These are phyloP conservation scores for Neoscytalidium dimidiatum DNA, from an alignment of 2,329 filamentous ascomycete genomes.

Conservation along the genomic window DNA sequence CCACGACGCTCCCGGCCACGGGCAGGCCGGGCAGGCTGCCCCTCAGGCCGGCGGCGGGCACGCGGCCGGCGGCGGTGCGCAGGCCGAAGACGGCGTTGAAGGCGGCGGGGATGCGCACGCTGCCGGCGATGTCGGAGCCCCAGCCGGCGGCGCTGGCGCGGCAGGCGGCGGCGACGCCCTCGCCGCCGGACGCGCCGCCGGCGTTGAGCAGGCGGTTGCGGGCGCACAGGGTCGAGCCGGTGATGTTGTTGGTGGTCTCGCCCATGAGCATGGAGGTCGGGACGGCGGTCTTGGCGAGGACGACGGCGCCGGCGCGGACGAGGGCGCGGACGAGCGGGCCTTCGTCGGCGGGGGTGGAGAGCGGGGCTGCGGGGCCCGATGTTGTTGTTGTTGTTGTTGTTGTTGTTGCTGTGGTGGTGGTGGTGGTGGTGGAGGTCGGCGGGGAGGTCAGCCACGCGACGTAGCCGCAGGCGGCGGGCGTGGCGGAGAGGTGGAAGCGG, in stretches of 20 bases:
- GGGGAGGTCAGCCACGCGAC: constrained; percentile 36
- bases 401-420: too few species aligned
- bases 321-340: constrained; percentile 53
- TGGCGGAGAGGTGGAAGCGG: constrained; percentile 42
- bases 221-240: constrained; percentile 52
- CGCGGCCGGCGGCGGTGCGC: constrained; percentile 20
- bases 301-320: constrained; percentile 51
- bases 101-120: constrained; percentile 24
- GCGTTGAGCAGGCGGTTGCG: constrained; percentile 45
- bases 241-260: constrained; percentile 56
- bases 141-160: constrained; percentile 27
- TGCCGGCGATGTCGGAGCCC: constrained; percentile 30
- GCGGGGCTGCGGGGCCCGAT: too few species aligned
- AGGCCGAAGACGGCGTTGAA: constrained; percentile 25
- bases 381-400: too few species aligned
- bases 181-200: constrained; percentile 44
- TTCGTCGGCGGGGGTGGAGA: constrained; percentile 36
- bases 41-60: constrained; percentile 22
- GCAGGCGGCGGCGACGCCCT: constrained; percentile 27
- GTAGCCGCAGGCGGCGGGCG: constrained; percentile 55
- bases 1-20: constrained; percentile 20
- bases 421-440: too few species aligned
- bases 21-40: constrained; percentile 24
- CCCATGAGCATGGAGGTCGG: constrained; percentile 58
- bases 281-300: constrained; percentile 56